phyloP scores from a whole-genome alignment of 169 alveolate species.

The Ichthyophthirius multifiliis region DNA sequence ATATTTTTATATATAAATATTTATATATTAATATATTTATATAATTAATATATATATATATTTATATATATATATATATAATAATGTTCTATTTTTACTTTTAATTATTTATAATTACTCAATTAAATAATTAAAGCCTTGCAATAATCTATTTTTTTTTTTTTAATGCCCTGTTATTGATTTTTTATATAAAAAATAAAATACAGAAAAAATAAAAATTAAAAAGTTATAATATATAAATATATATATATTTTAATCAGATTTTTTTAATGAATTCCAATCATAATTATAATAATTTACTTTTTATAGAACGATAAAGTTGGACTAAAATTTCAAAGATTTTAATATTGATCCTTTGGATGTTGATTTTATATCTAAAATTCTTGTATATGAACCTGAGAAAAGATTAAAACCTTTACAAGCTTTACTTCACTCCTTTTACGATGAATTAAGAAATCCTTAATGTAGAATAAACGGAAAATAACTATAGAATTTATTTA shows the following conservation, averaged over 20 bases:
- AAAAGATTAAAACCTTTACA: slow-evolving; percentile 63
- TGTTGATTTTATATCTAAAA: slow-evolving; percentile 47
- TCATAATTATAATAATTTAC: slow-evolving; percentile 63
- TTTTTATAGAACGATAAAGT: slow-evolving; percentile 58
- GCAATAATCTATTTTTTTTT: too few species aligned
- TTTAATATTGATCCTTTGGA: slow-evolving; percentile 42
- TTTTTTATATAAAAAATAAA: too few species aligned
- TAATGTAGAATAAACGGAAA: slow-evolving; percentile 36
- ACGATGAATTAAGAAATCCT: slow-evolving; percentile 86
- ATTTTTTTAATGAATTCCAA: slow-evolving; percentile 60
- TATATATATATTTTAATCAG: not conserved
- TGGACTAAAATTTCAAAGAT: slow-evolving; percentile 64
- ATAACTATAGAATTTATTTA: slow-evolving; percentile 47
- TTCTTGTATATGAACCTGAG: slow-evolving; percentile 64
- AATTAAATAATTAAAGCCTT: too few species aligned
- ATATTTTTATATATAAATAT: too few species aligned
- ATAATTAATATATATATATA: too few species aligned
- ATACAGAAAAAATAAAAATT: too few species aligned
- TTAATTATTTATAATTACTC: too few species aligned
- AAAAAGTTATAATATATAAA: too few species aligned
- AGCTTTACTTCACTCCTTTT: slow-evolving; percentile 93
- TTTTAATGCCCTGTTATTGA: too few species aligned
- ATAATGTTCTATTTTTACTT: too few species aligned
- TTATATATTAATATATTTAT: too few species aligned
- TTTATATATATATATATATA: too few species aligned